Evolutionary conservation across 1,284 basidiomycete species (phyloP).

Genomic region (Lignosus rhinocerotis): DNA sequence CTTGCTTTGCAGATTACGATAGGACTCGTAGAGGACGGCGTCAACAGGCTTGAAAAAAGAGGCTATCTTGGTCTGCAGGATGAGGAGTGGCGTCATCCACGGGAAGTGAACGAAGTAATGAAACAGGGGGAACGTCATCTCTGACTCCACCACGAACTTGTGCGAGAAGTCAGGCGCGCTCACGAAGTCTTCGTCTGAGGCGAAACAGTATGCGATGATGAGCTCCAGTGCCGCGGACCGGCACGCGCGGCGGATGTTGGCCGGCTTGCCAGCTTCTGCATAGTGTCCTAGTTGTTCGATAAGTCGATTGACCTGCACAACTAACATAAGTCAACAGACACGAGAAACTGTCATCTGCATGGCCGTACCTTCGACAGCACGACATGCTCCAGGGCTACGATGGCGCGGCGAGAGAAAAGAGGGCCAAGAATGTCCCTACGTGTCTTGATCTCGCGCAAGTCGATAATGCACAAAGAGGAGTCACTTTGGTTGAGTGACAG

Average conservation of each 20-base stretch:
- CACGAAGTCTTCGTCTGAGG: background rate
- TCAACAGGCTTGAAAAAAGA: background rate
- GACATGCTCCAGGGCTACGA: background rate
- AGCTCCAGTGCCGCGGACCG: background rate
- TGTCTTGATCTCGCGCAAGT: background rate
- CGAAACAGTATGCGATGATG: background rate
- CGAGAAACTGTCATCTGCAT: background rate
- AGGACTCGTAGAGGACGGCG: background rate
- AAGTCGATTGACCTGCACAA: background rate
- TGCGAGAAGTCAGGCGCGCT: background rate
- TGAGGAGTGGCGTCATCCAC: background rate
- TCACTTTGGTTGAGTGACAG: background rate
- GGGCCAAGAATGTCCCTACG: background rate
- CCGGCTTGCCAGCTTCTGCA: background rate
- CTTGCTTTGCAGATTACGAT: background rate
- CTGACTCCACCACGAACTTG: background rate
- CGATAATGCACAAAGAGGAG: background rate
- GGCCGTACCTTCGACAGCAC: background rate
- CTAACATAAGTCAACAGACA: background rate
- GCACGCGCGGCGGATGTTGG: background rate
- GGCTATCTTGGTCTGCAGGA: background rate
- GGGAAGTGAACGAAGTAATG: background rate
- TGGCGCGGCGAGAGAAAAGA: slow-evolving; percentile 1
- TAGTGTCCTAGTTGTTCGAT: background rate
- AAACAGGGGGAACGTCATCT: background rate